Base-by-base conservation (phyloP, 345 rosid genomes). In the Euphorbia lathyris region DNA sequence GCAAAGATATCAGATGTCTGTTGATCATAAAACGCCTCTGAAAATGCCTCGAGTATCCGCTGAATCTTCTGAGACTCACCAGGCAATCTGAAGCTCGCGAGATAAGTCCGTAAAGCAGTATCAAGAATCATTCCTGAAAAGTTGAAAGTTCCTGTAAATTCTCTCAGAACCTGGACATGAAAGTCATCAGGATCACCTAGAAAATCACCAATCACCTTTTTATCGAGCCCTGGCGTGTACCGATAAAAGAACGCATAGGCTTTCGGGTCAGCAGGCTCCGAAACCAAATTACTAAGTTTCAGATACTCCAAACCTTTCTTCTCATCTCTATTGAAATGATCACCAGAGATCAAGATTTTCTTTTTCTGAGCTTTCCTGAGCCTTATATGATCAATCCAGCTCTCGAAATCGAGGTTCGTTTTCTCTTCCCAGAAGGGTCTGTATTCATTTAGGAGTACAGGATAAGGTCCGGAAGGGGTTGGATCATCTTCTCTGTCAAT, bases 51-150 rank as follows among this genome's bases (percentile, higher is more conserved):
- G 10, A 94, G 80, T 65, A 94, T 83, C 34, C 97, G 81, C 17
- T 90, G 83, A 72, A 94, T 94, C 83, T 94, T 94, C 70, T 91
- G 98, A 0, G 98, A 85, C 65, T 94, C 98, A 40, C 98, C 97
- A 0, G 97, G 98, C 63, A 94, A 71, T n/a, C 97, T 62, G 63
- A 94, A 94, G 0, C 91, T 82, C 72, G 90, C 93, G 5, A 94
- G 83, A 67, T 80, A 94, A 61, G 91, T 86, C 72, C 97, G 82
- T 20, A 94, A 82, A 4, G 97, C 93, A 0, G 86, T 79, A 58
- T 90, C 98, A 38, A 94, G 97, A 67, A 74, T 78, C 97, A 91
- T 88, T n/a, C 97, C 88, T 0, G 88, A 43, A 72, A 92, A 92
- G 72, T 83, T 87, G 40, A 94, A 94, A 5, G 97, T 90, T 38